A percentile compares a stretch with the other conserved stretches of the same genome.
Evolutionary conservation across 257 asterid species (phyloP).

Genomic region (Ilex asprella): DNA sequence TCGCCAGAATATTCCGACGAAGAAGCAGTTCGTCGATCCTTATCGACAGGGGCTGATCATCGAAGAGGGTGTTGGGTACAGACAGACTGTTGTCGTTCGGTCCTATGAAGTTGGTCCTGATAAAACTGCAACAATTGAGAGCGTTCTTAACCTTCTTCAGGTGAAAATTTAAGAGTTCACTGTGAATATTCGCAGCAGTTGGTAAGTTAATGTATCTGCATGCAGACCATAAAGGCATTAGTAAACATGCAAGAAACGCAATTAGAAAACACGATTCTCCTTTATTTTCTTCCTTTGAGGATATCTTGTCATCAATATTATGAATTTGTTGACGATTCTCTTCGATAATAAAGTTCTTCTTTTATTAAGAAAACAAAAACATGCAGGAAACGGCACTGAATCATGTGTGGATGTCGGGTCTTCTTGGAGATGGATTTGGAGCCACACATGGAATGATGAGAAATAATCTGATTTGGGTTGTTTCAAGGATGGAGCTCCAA

Average conservation of each 20-base stretch:
- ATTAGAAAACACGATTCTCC: too few species aligned
- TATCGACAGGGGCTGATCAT: constrained; percentile 53
- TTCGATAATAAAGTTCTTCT: too few species aligned
- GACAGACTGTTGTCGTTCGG: constrained; percentile 64
- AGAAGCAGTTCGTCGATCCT: constrained; percentile 63
- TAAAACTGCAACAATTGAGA: constrained; percentile 61
- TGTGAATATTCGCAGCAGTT: too few species aligned
- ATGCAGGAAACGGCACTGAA: constrained; percentile 87
- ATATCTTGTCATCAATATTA: too few species aligned
- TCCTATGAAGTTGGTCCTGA: constrained; percentile 84
- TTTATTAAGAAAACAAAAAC: too few species aligned
- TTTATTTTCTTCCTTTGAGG: too few species aligned
- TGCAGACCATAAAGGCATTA: too few species aligned
- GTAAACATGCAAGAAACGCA: too few species aligned
- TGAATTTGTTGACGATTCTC: too few species aligned
- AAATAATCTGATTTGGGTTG: constrained; percentile 88
- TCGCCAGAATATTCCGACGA: constrained; percentile 82
- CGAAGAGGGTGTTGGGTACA: constrained; percentile 53
- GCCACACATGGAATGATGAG: constrained; percentile 89
- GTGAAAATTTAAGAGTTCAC: constrained; percentile 14
- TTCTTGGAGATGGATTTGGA: constrained; percentile 84
- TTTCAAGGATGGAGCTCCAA: constrained; percentile 82
- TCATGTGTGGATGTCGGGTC: constrained; percentile 86
- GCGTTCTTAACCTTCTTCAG: constrained; percentile 71
- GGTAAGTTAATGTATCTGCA: too few species aligned